Evolutionary conservation across 495 filamentous ascomycete genomes (phyloP), one percentile per base, ranked within the genome.

Genomic region (Aspergillus coremiiformis): DNA sequence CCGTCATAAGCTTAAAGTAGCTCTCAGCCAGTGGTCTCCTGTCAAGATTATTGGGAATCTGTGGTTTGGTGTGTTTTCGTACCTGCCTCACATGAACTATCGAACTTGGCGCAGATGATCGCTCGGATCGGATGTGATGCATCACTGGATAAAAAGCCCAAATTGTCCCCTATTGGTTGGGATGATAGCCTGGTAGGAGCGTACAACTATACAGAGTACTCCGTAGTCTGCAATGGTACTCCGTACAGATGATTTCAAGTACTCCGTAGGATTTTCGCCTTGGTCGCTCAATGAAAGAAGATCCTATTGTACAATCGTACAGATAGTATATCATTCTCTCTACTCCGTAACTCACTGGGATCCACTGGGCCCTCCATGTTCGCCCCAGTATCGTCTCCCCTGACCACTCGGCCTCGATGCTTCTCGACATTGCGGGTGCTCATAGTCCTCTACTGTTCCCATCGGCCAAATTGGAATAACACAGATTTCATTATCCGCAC

Each of bases 381-480:
- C 49, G 12, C 66, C 65, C 73, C 73, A 76, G 42, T 76, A 76
- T 23, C 59, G 57, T 41, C 66, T 59, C 6, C 67, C 70, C 11
- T 59, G 48, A 6, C 52, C 49, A 14, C 53, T 58, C 3, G 62
- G 62, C 7, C 60, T 59, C 4, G 49, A 53, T 10, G 48, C 56
- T 53, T 72, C 68, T 39, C 56, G 60, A 51, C 80, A 84, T 37
- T 66, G 63, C 0, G 82, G 82, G 17, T 70, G 60, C 22, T 72
- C 60, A 56, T 81, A 75, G 51, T 84, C 80, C 17, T 78, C 68
- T 0, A 67, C 56, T 0, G 71, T 71, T 0, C 83, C 83, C 58
- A 76, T 71, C 0, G 83, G 84, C 81, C 83, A 86, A 61, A 86
- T 81, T 0, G 84, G 78, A 3, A 84, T 57, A n/a, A 83, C 73